Base-by-base conservation (phyloP, 106 monocot species). In the Vanilla planifolia region DNA sequence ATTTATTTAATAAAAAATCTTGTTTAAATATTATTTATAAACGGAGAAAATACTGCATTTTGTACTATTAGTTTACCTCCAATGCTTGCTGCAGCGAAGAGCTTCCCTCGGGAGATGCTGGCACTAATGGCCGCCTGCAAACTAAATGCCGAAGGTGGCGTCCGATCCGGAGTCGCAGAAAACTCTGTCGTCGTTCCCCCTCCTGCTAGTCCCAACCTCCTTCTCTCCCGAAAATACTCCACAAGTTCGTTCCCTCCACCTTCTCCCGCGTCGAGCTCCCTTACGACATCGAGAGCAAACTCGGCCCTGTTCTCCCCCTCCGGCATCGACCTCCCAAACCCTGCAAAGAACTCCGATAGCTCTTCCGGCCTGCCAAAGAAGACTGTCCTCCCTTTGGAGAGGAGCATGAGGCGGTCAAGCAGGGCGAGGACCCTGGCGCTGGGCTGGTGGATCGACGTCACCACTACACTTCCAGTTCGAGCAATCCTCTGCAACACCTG, bases 21-120 rank as follows among this genome's bases (percentile, higher is more conserved):
- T 43, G 5, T n/a, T 43, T 45, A 45, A 45, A 45, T 19, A 45
- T 20, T 1, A 45, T 45, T 7, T 45, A 19, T 5, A 45, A 45
- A 45, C 2, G 42, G 7, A 17, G 6, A 19, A 45, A 44, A 44
- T n/a, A n/a, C n/a, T n/a, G n/a, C n/a, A n/a, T 42, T 42, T 42
- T 6, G 16, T 14, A 42, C 16, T 8, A 45, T 16, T 17, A 45
- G 5, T 20, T 3, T 45, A 45, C 44, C 44, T 5, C 20, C 44
- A 17, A 45, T 17, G 3, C 3, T 45, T 3, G 26, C 62, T 28
- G 77, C 74, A 48, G 80, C 51, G 17, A 86, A 77, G 3, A 89
- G 77, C 73, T 85, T 90, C 2, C 90, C 90, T 0, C 85, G 71
- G 0, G 81, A 81, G 17, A 90, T 78, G 62, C 90, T 90, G 11